These are phyloP conservation scores for Boletellus sp. DNA, from an alignment of 768 basidiomycete species.

Conservation along the genomic window DNA sequence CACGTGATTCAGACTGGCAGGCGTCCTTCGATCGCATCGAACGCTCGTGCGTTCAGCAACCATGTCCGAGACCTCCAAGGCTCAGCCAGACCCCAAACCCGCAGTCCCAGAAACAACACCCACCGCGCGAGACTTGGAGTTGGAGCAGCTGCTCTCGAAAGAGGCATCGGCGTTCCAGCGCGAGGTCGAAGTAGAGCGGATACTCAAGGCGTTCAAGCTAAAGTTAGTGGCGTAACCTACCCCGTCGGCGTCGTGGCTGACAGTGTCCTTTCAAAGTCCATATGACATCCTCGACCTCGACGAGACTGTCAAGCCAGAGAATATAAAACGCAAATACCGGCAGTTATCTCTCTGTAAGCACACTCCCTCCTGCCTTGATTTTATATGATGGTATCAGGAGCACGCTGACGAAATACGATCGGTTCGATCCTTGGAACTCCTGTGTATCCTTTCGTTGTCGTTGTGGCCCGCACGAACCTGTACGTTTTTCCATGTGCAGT, in stretches of 20 bases:
- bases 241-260: background rate
- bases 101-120: constrained; percentile 10
- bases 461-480: constrained; percentile 15
- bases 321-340: constrained; percentile 85
- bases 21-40: too few species aligned
- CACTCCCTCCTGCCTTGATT: constrained; percentile 8
- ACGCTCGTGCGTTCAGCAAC: background rate
- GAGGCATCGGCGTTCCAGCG: constrained; percentile 85
- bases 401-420: constrained; percentile 21
- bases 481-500: constrained; percentile 57
- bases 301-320: constrained; percentile 65
- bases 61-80: constrained; percentile 26
- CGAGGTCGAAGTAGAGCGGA: constrained; percentile 86
- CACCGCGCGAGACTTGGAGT: constrained; percentile 43
- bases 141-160: constrained; percentile 76
- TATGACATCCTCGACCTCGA: constrained; percentile 91
- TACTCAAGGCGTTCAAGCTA: constrained; percentile 92
- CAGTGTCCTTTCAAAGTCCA: constrained; percentile 49
- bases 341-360: constrained; percentile 80
- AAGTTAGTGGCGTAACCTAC: constrained; percentile 58
- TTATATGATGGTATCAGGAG: constrained; percentile 3
- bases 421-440: background rate
- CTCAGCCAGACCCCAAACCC: constrained; percentile 7
- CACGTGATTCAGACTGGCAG: background rate
- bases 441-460: background rate